Conservation (phyloP, 768 basidiomycete species). For the Tulasnella sp. region DNA sequence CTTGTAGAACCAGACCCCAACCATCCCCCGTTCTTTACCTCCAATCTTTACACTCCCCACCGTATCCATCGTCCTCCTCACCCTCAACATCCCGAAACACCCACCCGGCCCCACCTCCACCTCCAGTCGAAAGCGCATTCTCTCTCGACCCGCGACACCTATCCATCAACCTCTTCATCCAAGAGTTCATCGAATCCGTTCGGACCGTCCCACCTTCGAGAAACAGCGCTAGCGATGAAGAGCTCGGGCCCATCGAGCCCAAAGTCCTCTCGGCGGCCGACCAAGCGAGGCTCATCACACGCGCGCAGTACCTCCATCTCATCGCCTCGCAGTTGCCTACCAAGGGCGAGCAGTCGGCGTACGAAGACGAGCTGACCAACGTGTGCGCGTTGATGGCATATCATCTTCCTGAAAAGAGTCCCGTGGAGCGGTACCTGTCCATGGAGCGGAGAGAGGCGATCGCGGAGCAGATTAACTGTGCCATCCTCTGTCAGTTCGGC, state of each 20-base stretch:
- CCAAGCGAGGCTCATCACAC: conserved; percentile 32
- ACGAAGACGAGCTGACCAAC: conserved; percentile 56
- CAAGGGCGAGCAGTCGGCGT: conserved; percentile 45
- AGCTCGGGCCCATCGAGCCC: neutral
- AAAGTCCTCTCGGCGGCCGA: neutral
- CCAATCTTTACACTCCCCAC: neutral
- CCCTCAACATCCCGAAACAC: neutral
- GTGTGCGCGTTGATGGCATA: conserved; percentile 79
- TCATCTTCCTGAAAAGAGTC: conserved; percentile 62
- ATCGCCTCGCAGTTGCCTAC: conserved; percentile 46
- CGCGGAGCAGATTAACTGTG: conserved; percentile 79
- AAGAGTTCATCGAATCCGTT: conserved; percentile 77
- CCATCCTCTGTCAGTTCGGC: conserved; percentile 61
- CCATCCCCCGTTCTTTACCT: neutral
- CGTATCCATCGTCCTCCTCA: neutral
- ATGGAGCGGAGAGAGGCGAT: conserved; percentile 68
- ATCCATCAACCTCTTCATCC: conserved; percentile 73
- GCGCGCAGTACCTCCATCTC: conserved; percentile 56
- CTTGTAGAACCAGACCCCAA: neutral
- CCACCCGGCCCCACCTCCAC: neutral
- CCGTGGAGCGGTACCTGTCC: conserved; percentile 61
- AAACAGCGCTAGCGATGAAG: conserved; percentile 23
- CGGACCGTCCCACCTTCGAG: conserved; percentile 51
- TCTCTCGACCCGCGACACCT: conserved; percentile 68
- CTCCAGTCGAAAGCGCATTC: conserved; percentile 17